A percentile compares a stretch with the other conserved stretches of the same genome.
phyloP scores from a whole-genome alignment of 1,139 yeast genomes.

The Kluyveromyces sp. region DNA sequence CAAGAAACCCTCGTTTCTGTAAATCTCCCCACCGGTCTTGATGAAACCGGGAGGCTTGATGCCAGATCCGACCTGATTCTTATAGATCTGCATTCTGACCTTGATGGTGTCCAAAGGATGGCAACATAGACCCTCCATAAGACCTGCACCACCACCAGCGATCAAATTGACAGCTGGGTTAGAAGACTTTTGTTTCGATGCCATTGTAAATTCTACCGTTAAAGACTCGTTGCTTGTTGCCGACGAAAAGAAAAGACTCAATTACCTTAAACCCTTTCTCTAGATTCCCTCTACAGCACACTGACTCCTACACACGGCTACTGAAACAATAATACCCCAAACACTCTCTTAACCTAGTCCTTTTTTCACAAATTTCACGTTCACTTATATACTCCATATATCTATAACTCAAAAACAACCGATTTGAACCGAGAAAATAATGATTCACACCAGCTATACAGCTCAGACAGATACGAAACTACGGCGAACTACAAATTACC shows the following conservation, averaged over 20 bases:
- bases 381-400: neutral
- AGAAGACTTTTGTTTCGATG: constrained; percentile 28
- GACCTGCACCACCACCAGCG: constrained; percentile 97
- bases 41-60: constrained; percentile 78
- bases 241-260: neutral
- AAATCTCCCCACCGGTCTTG: constrained; percentile 73
- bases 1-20: constrained; percentile 70
- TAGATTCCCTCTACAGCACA: no score
- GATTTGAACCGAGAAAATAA: neutral
- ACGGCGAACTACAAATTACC: no score
- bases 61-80: constrained; percentile 43
- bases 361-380: neutral
- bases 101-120: constrained; percentile 94
- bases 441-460: neutral
- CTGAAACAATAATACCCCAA: no score
- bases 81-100: constrained; percentile 90
- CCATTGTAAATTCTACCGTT: neutral
- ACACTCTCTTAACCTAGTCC: no score
- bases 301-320: no score
- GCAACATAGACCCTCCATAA: constrained; percentile 92
- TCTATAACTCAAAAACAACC: neutral
- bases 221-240: neutral
- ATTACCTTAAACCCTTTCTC: neutral
- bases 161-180: constrained; percentile 65
- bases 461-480: no score